Percentiles rank a stretch among this genome's conserved stretches.
These are phyloP conservation scores for Trichoderma atroviride DNA, from an alignment of 2,329 filamentous ascomycete genomes.

Conservation along the genomic window DNA sequence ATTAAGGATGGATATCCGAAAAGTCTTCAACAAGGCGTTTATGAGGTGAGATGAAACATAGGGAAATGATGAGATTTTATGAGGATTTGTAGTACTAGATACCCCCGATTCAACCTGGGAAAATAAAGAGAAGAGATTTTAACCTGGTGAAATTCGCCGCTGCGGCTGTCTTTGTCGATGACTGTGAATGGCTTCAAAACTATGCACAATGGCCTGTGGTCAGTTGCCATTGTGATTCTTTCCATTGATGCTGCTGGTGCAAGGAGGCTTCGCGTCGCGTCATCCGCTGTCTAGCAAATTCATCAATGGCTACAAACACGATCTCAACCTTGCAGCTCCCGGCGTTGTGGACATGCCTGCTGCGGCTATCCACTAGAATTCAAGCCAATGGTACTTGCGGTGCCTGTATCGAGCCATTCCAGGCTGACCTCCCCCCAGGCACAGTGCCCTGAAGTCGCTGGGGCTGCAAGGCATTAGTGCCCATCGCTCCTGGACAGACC, in stretches of 20 bases:
- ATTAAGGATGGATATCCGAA: constrained; percentile 29
- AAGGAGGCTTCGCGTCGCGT: constrained; percentile 15
- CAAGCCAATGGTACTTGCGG: not conserved
- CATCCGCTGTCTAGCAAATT: not conserved
- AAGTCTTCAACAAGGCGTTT: constrained; percentile 29
- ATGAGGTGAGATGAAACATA: constrained; percentile 26
- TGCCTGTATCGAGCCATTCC: not conserved
- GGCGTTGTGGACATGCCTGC: not conserved
- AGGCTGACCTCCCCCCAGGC: not conserved
- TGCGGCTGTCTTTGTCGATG: not conserved
- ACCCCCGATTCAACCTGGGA: constrained; percentile 29
- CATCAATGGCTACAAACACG: not conserved
- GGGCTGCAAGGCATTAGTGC: not conserved
- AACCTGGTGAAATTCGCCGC: not conserved
- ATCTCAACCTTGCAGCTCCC: not conserved
- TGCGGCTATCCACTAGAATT: not conserved
- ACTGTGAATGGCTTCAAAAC: not conserved
- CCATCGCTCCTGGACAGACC: not conserved
- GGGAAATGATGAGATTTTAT: constrained; percentile 20
- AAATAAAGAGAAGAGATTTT: constrained; percentile 19
- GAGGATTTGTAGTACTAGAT: constrained; percentile 24
- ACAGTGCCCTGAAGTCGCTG: not conserved
- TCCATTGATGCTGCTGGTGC: not conserved
- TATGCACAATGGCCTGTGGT: not conserved
- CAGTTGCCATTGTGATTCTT: not conserved